phyloP scores from a whole-genome alignment of 371 early-diverging fungal genomes.

The Smittium culicis region DNA sequence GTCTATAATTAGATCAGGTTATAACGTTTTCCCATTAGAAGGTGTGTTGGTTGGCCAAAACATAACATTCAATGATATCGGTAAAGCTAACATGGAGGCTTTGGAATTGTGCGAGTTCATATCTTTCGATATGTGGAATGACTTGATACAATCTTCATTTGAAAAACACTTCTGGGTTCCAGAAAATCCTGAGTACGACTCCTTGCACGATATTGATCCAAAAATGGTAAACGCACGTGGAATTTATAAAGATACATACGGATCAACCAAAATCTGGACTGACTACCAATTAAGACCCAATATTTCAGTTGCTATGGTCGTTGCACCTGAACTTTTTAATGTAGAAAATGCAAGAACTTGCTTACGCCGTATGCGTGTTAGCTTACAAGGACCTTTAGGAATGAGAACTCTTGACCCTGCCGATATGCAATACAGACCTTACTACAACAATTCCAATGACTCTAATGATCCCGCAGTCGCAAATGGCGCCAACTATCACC shows the following conservation, averaged over 20 bases:
- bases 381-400: slow-evolving; percentile 71
- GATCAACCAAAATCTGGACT: slow-evolving; percentile 50
- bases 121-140: slow-evolving; percentile 59
- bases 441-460: slow-evolving; percentile 84
- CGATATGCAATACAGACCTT: slow-evolving; percentile 77
- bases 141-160: slow-evolving; percentile 60
- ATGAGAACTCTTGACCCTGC: slow-evolving; percentile 87
- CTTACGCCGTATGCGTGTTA: slow-evolving; percentile 45
- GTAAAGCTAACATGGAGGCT: background rate
- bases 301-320: slow-evolving; percentile 76
- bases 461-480: slow-evolving; percentile 64
- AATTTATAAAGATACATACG: slow-evolving; percentile 85
- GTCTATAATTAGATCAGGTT: slow-evolving; percentile 28
- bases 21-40: slow-evolving; percentile 32
- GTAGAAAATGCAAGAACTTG: slow-evolving; percentile 54
- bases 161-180: slow-evolving; percentile 84
- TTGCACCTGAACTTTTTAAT: slow-evolving; percentile 85
- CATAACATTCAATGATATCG: background rate
- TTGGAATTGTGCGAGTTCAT: slow-evolving; percentile 7
- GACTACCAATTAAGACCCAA: slow-evolving; percentile 93
- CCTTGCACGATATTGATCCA: slow-evolving; percentile 41
- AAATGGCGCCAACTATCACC: slow-evolving; percentile 94
- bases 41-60: slow-evolving; percentile 15
- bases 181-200: slow-evolving; percentile 38
- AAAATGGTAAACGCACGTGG: slow-evolving; percentile 76